Conservation (phyloP, 768 basidiomycete species). For the Amanita subjunquillea region DNA sequence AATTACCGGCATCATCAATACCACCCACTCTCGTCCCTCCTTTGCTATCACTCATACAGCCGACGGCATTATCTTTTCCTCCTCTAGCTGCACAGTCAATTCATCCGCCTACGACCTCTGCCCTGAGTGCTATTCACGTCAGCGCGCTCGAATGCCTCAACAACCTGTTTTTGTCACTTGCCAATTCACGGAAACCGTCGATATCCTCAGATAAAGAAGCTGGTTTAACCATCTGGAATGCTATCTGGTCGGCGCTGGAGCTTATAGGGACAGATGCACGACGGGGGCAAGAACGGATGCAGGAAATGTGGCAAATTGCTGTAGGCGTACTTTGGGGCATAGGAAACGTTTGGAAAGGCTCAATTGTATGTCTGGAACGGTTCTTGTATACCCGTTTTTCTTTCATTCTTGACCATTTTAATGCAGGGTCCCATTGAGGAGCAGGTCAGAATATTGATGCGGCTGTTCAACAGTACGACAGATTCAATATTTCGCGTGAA, state of each 20-base stretch:
- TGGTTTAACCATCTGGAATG: slow-evolving; percentile 51
- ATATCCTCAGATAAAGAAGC: slow-evolving; percentile 34
- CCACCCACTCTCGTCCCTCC: slow-evolving; percentile 59
- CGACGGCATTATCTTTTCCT: slow-evolving; percentile 76
- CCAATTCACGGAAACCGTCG: slow-evolving; percentile 31
- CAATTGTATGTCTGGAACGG: slow-evolving; percentile 34
- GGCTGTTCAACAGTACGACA: slow-evolving; percentile 44
- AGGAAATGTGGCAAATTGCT: slow-evolving; percentile 70
- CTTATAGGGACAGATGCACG: slow-evolving; percentile 49
- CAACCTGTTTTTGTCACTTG: slow-evolving; percentile 75
- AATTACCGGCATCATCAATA: slow-evolving; percentile 27
- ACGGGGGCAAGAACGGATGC: slow-evolving; percentile 55
- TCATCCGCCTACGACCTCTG: slow-evolving; percentile 86
- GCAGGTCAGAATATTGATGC: slow-evolving; percentile 56
- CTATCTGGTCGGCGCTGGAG: slow-evolving; percentile 52
- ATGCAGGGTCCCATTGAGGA: slow-evolving; percentile 45
- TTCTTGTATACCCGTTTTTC: background rate
- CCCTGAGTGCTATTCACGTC: slow-evolving; percentile 73
- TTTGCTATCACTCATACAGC: slow-evolving; percentile 57
- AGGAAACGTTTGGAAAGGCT: slow-evolving; percentile 65
- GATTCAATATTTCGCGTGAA: slow-evolving; percentile 56
- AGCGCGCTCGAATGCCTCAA: slow-evolving; percentile 84
- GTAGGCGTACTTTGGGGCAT: slow-evolving; percentile 85
- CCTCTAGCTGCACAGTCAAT: slow-evolving; percentile 57
- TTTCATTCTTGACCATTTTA: background rate